phyloP scores from a whole-genome alignment of 1,139 yeast species.

The Diutina scorzettiae region DNA sequence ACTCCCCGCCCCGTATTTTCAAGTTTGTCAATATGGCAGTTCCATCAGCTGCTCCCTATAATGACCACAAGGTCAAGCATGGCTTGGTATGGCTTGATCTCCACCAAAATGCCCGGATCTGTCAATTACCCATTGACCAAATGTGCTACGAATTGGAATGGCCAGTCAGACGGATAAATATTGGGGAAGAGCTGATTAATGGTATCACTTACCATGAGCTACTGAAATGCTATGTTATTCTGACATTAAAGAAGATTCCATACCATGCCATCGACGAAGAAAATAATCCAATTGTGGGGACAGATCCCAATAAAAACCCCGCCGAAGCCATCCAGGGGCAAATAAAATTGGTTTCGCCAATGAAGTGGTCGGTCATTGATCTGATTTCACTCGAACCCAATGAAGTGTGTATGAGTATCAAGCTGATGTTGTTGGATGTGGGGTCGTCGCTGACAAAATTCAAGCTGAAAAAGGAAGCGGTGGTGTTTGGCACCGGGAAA shows the following conservation, averaged over 20 bases:
- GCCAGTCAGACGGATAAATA: conserved; percentile 42
- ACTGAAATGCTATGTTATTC: conserved; percentile 52
- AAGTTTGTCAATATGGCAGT: conserved; percentile 55
- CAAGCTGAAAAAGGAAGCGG: conserved; percentile 50
- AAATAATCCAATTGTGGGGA: conserved; percentile 50
- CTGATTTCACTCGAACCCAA: conserved; percentile 51
- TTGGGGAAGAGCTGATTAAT: conserved; percentile 52
- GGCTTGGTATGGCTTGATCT: conserved; percentile 69
- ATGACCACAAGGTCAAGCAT: conserved; percentile 24
- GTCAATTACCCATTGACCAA: conserved; percentile 35
- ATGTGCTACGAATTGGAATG: conserved; percentile 51
- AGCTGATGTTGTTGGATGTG: conserved; percentile 46
- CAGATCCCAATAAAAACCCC: conserved; percentile 33
- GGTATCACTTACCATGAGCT: conserved; percentile 63
- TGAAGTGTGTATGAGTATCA: conserved; percentile 52
- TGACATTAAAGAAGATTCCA: conserved; percentile 49
- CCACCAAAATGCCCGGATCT: conserved; percentile 59
- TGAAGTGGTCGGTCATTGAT: conserved; percentile 70
- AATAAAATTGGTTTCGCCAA: conserved; percentile 58
- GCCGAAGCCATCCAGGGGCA: conserved; percentile 49
- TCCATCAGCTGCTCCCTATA: conserved; percentile 47
- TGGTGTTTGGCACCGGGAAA: conserved; percentile 70
- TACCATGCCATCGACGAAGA: conserved; percentile 71
- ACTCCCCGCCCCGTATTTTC: conserved; percentile 55
- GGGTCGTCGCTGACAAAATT: conserved; percentile 36